phyloP scores from a whole-genome alignment of 1,139 yeast species.

The Nakaseomyces nivariensis region DNA sequence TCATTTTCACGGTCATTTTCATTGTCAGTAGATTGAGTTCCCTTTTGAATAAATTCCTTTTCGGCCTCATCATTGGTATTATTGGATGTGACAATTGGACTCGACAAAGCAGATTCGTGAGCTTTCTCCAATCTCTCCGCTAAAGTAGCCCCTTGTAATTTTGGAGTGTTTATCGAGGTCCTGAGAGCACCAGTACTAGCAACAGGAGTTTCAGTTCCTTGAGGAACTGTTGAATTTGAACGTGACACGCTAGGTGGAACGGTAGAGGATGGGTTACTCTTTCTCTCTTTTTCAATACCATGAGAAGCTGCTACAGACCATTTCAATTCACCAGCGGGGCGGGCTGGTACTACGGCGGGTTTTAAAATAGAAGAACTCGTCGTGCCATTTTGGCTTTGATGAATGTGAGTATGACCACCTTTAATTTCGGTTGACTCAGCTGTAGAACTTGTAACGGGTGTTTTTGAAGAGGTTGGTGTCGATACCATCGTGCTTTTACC shows the following conservation, averaged over 20 bases:
- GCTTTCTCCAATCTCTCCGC: constrained; percentile 2
- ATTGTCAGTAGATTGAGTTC: background rate
- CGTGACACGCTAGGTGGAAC: background rate
- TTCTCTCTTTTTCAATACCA: constrained; percentile 22
- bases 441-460: constrained; percentile 9
- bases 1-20: background rate
- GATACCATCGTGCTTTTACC: background rate
- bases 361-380: constrained; percentile 40
- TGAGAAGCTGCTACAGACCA: constrained; percentile 68
- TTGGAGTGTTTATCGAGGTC: constrained; percentile 8
- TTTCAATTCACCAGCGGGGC: constrained; percentile 54
- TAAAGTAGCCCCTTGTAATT: constrained; percentile 10
- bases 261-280: constrained; percentile 4
- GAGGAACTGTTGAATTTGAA: background rate
- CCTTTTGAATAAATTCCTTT: background rate
- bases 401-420: constrained; percentile 20
- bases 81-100: background rate
- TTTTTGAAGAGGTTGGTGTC: background rate
- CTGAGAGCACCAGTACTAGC: constrained; percentile 9
- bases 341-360: constrained; percentile 59
- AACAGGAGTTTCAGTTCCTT: background rate
- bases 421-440: constrained; percentile 2
- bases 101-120: background rate
- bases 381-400: constrained; percentile 22
- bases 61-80: background rate